Evolutionary conservation across 108 stramenopile genomes (phyloP).

Genomic region (Ochromonas danica): DNA sequence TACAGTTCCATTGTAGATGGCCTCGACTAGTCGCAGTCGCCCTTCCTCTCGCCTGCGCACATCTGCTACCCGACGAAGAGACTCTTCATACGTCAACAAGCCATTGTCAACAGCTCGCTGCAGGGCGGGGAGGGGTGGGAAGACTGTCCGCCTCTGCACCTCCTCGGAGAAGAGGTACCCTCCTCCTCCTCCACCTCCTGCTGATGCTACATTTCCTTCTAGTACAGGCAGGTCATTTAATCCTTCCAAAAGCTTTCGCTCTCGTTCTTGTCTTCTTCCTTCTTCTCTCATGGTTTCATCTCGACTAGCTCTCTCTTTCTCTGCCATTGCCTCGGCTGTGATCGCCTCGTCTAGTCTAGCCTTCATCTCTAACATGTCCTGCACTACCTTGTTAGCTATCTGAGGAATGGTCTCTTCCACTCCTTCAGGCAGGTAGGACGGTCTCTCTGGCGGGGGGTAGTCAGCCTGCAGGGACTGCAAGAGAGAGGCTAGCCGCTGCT

Average conservation of each 20-base stretch:
- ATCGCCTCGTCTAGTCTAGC: neutral
- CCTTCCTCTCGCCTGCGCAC: neutral
- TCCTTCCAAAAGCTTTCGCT: neutral
- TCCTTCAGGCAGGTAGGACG: neutral
- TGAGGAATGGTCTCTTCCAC: slow-evolving; percentile 26
- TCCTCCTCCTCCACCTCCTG: neutral
- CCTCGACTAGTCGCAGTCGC: neutral
- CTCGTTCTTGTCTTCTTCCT: neutral
- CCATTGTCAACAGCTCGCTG: neutral
- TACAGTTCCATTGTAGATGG: neutral
- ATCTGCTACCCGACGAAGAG: neutral
- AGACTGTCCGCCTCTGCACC: neutral
- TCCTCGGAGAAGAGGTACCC: neutral
- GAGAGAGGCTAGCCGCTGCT: neutral
- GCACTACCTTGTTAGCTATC: neutral
- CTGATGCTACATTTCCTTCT: neutral
- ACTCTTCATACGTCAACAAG: neutral
- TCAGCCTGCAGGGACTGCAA: neutral
- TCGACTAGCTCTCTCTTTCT: neutral
- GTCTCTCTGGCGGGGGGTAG: neutral
- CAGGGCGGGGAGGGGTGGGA: no score
- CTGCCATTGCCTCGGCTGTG: neutral
- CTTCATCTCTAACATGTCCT: neutral
- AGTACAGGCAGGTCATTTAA: neutral
- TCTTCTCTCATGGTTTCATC: slow-evolving; percentile 24